Evolutionary conservation across 345 rosid species (phyloP), one percentile per base, ranked within the genome.

Genomic region (Sonneratia caseolaris): DNA sequence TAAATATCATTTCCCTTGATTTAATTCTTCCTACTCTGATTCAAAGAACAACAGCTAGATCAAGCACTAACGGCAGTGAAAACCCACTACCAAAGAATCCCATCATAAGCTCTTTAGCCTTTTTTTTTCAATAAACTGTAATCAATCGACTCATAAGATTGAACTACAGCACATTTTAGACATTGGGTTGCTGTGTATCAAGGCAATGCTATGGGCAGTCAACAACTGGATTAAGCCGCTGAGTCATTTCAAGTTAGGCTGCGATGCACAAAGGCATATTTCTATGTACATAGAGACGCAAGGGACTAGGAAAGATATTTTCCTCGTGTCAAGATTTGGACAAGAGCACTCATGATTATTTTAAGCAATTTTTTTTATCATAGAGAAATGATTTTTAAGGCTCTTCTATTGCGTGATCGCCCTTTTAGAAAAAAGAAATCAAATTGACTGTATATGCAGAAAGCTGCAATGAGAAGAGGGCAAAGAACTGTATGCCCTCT

Each of bases 261-360:
- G 77, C 49, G 69, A 51, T 72, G 81, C 88, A 81, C 87, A 9
- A 42, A 42, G 45, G 4, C 66, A 32, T n/a, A 4, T 53, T 7
- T 21, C 22, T 21, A 53, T 24, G 13, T 32, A 7, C 7, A 7
- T 62, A 62, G 12, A 32, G 7, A 32, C 18, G 12, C 27, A 32
- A 7, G 18, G 37, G 51, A 13, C 51, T 47, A 47, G 51, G 13
- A 4, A 9, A 47, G 51, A 47, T 47, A 47, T 47, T 47, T 47
- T 53, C 59, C n/a, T 18, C 8, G 7, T 53, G 59, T 10, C 19
- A 4, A 27, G 66, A 27, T 62, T 4, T 32, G 32, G 12, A 24
- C 32, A 62, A 13, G 66, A 62, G 66, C 66, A 62, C 66, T 62
- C 5, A 12, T 13, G 38, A 35, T 62, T n/a, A 27, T 7, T 12